phyloP scores from a whole-genome alignment of 148 eudicot species.

The Chenopodium formosanum region DNA sequence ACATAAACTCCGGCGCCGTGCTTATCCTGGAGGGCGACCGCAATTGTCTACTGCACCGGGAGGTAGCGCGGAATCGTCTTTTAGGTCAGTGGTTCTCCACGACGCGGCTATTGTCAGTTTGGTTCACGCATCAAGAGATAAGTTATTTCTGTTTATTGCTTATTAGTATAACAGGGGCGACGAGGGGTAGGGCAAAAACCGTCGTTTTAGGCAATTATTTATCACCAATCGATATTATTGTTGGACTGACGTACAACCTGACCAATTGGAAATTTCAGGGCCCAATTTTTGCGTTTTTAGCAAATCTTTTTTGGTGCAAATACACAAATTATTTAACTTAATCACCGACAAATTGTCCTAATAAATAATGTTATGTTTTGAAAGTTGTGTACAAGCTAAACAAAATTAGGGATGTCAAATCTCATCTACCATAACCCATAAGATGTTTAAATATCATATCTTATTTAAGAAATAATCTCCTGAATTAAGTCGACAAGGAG shows the following conservation, averaged over 20 bases:
- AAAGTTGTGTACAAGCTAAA: neutral
- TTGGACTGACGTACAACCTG: conserved; percentile 4
- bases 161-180: too few relatives aligned
- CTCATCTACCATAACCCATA: neutral
- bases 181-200: conserved; percentile 1
- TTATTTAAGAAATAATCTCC: neutral
- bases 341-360: conserved; percentile 24
- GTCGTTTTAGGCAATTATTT: neutral
- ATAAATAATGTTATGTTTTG: neutral
- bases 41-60: too few relatives aligned
- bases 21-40: too few relatives aligned
- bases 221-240: conserved; percentile 15
- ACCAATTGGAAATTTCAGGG: conserved; percentile 4
- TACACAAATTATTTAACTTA: neutral
- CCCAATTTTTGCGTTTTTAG: conserved; percentile 10
- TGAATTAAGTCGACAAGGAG: too few relatives aligned
- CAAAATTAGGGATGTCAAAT: neutral
- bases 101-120: too few relatives aligned
- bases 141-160: too few relatives aligned
- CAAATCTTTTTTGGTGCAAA: neutral
- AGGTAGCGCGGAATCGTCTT: too few relatives aligned
- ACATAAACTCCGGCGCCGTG: too few relatives aligned
- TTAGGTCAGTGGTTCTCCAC: too few relatives aligned
- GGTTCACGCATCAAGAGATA: too few relatives aligned
- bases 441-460: neutral